Evolutionary conservation across 352 stramenopile genomes (phyloP).

Genomic region (Blastocystis sp.): DNA sequence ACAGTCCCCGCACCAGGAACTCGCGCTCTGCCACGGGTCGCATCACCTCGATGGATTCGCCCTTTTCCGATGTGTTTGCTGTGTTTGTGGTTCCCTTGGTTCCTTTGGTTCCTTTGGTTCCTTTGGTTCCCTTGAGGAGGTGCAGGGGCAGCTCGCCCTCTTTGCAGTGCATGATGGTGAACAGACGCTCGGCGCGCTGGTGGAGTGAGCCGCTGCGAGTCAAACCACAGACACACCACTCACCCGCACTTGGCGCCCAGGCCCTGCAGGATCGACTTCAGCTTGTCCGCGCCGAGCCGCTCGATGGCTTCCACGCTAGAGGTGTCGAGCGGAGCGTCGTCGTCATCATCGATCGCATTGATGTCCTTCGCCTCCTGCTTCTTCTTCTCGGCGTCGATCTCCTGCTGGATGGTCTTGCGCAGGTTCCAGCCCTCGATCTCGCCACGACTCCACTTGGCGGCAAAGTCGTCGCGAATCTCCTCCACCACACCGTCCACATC

Average conservation of each 20-base stretch:
- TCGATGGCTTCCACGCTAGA: constrained; percentile 32
- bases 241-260: constrained; percentile 57
- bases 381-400: no score
- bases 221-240: constrained; percentile 10
- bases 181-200: constrained; percentile 70
- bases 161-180: constrained; percentile 46
- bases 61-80: neutral
- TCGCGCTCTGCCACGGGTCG: constrained; percentile 55
- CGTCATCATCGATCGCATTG: constrained; percentile 32
- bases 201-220: constrained; percentile 64
- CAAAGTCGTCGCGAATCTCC: constrained; percentile 30
- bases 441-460: constrained; percentile 29
- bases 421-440: neutral
- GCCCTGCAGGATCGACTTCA: constrained; percentile 44
- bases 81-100: neutral
- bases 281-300: neutral
- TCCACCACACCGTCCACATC: constrained; percentile 73
- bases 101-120: no score
- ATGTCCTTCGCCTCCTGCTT: no score
- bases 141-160: constrained; percentile 19
- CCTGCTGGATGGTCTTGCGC: no score
- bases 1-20: constrained; percentile 55
- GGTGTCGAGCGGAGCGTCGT: neutral
- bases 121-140: neutral
- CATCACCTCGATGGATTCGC: constrained; percentile 63